These are phyloP conservation scores for Lipomyces yamadae DNA, from an alignment of 805 yeast species.

Conservation along the genomic window DNA sequence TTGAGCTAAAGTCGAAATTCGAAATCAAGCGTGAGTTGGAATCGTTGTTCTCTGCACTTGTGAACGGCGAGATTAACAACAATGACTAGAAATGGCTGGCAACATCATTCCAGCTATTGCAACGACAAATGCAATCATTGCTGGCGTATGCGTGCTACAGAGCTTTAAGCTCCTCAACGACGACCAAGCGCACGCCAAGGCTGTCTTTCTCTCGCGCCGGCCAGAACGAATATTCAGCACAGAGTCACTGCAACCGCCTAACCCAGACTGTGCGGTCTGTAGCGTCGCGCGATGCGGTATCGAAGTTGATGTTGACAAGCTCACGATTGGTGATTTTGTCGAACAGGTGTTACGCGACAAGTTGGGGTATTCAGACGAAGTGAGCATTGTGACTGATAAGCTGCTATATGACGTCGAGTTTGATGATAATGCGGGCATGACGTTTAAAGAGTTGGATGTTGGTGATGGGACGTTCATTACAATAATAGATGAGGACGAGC, in stretches of 20 bases:
- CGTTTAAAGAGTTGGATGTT: slow-evolving; percentile 60
- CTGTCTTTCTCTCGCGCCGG: slow-evolving; percentile 57
- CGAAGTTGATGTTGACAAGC: slow-evolving; percentile 36
- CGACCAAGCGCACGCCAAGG: slow-evolving; percentile 40
- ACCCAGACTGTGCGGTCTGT: slow-evolving; percentile 67
- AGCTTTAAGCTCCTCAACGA: slow-evolving; percentile 60
- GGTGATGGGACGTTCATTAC: slow-evolving; percentile 65
- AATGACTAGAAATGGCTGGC: slow-evolving; percentile 70
- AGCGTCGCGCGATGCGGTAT: slow-evolving; percentile 44
- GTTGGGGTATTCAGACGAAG: slow-evolving; percentile 61
- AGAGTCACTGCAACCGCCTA: slow-evolving; percentile 66
- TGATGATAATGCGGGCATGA: slow-evolving; percentile 68
- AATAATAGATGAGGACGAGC: slow-evolving; percentile 83
- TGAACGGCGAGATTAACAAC: not conserved
- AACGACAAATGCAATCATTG: slow-evolving; percentile 93
- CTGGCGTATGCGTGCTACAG: slow-evolving; percentile 82
- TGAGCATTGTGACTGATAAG: slow-evolving; percentile 63
- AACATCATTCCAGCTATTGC: slow-evolving; percentile 98
- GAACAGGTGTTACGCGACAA: slow-evolving; percentile 51
- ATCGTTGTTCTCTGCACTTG: not conserved
- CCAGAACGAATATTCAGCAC: slow-evolving; percentile 70
- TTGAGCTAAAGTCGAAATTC: slow-evolving; percentile 74
- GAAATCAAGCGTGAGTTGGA: slow-evolving; percentile 66
- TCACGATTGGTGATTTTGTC: slow-evolving; percentile 59
- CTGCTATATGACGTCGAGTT: slow-evolving; percentile 85